Evolutionary conservation across 2,329 filamentous ascomycete genomes (phyloP).

Genomic region (Trichoderma gracile): DNA sequence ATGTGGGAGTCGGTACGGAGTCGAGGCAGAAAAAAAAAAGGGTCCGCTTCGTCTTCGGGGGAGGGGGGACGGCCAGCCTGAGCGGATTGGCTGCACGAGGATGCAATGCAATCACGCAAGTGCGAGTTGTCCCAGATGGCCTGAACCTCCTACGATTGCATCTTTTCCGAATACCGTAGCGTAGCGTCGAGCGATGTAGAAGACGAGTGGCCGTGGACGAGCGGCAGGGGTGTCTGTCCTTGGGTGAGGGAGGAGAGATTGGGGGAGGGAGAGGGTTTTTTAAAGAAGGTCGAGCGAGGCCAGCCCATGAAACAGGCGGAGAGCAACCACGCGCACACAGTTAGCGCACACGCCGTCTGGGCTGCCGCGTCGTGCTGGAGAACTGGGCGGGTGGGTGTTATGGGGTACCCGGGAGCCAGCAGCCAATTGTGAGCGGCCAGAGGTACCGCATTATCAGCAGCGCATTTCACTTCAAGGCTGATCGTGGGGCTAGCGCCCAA

Average conservation of each 20-base stretch:
- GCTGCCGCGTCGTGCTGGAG: too few species aligned
- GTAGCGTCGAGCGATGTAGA: background rate
- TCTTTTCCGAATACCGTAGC: background rate
- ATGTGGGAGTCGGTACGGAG: too few species aligned
- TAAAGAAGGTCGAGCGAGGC: background rate
- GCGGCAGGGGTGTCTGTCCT: background rate
- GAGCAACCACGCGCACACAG: constrained; percentile 1
- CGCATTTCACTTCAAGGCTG: too few species aligned
- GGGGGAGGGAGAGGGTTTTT: background rate
- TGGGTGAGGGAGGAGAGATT: background rate
- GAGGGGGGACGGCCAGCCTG: background rate
- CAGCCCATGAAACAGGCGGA: background rate
- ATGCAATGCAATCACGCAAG: background rate
- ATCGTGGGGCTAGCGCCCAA: too few species aligned
- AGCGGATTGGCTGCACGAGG: too few species aligned
- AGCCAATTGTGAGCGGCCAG: too few species aligned
- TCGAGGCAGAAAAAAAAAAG: constrained; percentile 9
- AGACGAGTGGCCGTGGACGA: background rate
- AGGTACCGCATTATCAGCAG: too few species aligned
- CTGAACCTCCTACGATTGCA: background rate
- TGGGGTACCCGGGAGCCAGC: too few species aligned
- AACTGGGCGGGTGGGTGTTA: too few species aligned
- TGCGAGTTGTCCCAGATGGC: constrained; percentile 7
- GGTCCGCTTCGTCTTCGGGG: background rate
- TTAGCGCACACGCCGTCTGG: background rate